phyloP scores from a whole-genome alignment of 2,329 filamentous ascomycete genomes.

The Cladobotryum protrusum region DNA sequence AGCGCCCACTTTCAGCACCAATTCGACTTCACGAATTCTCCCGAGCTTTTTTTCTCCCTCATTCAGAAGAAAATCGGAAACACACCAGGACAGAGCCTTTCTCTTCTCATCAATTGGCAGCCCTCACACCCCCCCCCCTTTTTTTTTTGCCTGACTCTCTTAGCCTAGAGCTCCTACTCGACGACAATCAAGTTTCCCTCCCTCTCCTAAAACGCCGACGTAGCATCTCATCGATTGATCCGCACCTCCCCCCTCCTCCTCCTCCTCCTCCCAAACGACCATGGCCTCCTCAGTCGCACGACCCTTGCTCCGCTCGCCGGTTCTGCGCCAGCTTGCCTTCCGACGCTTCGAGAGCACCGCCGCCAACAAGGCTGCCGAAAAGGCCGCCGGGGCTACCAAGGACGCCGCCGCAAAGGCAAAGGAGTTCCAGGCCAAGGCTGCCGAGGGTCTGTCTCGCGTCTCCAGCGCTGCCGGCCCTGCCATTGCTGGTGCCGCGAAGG shows the following conservation, averaged over 20 bases:
- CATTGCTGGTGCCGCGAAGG: constrained; percentile 65
- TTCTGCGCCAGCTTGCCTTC: constrained; percentile 38
- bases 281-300: constrained; percentile 34
- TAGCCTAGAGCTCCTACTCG: too few relatives aligned
- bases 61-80: constrained; percentile 15
- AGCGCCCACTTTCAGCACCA: constrained; percentile 17
- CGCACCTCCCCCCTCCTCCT: neutral
- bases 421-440: constrained; percentile 58
- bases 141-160: constrained; percentile 5
- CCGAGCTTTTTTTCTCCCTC: constrained; percentile 44
- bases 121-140: constrained; percentile 10
- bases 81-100: constrained; percentile 2
- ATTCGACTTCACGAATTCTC: constrained; percentile 34
- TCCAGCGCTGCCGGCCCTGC: constrained; percentile 73
- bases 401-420: constrained; percentile 36
- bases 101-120: constrained; percentile 32
- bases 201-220: neutral
- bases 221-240: neutral
- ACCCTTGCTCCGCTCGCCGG: constrained; percentile 41
- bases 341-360: constrained; percentile 58
- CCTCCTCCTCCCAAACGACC: constrained; percentile 8
- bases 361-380: constrained; percentile 29
- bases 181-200: too few relatives aligned
- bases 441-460: constrained; percentile 77
- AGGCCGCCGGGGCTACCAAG: constrained; percentile 36